These are phyloP conservation scores for Chaetomium sp. DNA, from an alignment of 2,329 filamentous ascomycete genomes.

Conservation along the genomic window DNA sequence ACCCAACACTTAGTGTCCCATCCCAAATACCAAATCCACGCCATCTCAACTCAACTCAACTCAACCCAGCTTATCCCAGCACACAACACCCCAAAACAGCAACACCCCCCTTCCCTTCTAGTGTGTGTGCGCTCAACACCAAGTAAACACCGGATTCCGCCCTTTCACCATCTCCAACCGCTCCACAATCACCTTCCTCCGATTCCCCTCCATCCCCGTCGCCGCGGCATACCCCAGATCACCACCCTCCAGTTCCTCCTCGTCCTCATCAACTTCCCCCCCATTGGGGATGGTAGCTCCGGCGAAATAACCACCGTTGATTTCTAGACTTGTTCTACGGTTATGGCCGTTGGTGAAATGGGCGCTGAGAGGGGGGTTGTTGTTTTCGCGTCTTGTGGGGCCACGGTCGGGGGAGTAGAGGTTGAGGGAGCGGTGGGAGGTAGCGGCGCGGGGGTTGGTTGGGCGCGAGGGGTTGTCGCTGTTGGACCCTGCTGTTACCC, in stretches of 20 bases:
- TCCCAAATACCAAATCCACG: too few species aligned
- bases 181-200: constrained; percentile 94
- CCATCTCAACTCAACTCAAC: too few species aligned
- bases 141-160: constrained; percentile 92
- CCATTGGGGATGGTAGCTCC: background rate
- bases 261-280: constrained; percentile 52
- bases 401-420: constrained; percentile 28
- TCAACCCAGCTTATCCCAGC: too few species aligned
- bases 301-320: background rate
- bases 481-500: background rate
- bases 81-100: background rate
- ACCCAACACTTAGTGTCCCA: background rate
- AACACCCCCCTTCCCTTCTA: background rate
- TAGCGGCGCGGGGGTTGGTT: constrained; percentile 17
- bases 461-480: constrained; percentile 17
- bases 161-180: constrained; percentile 91
- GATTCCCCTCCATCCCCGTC: constrained; percentile 85
- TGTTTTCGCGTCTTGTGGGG: constrained; percentile 41
- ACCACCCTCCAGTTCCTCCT: constrained; percentile 69
- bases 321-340: constrained; percentile 46
- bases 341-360: too few species aligned
- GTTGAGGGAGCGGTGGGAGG: constrained; percentile 22
- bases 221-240: constrained; percentile 93
- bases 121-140: constrained; percentile 59
- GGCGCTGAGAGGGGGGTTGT: constrained; percentile 20